Evolutionary conservation across 2,329 filamentous ascomycete genomes (phyloP), one percentile per base, ranked within the genome.

Genomic region (Cercospora sp.): DNA sequence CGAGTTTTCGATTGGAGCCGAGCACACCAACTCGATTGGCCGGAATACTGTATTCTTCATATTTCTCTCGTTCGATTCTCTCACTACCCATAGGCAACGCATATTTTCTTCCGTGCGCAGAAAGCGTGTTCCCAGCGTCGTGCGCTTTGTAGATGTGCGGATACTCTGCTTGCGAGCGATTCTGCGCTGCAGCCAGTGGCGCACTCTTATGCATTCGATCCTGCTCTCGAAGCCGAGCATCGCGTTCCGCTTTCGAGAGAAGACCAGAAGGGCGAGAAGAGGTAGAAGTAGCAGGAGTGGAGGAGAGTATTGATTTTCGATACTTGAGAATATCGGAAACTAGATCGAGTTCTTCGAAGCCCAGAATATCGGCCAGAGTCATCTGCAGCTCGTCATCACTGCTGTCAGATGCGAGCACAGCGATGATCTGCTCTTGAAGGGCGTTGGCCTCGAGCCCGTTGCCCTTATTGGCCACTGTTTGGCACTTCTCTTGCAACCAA

Each of bases 331-430:
- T 83, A 70, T 97, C 92, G 70, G 94, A 94, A 63, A 98, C 90
- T 74, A 99, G 89, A 72, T 99, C 94, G 18, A 99, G 84, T 76
- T 98, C 93, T 74, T 95, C 93, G 75, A 94, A 98, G 0, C 96
- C 95, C 68, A 99, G 85, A 53, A 97, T 87, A 74, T 99, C 95
- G 0, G 92, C 93, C 40, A 99, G 85, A 48, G 90, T 89, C 76
- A 93, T 94, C 78, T 98, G 94, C n/a, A 98, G 83, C 79, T 97
- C 93, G 67, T 97, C 92, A 67, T 97, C 91, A 64, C 82, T 82
- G 74, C 84, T 87, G 72, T 88, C 86, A 4, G 92, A 91, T 7
- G 85, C 86, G 40, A 99, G 80, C 3, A 94, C 84, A 5, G 91
- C 90, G 45, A 89, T 81, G 40, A 98, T 87, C 78, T 97, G 93